A percentile compares a stretch with the other conserved stretches of the same genome.
phyloP scores from a whole-genome alignment of 2,329 filamentous ascomycete genomes.

The Paraphaeosphaeria minitans region DNA sequence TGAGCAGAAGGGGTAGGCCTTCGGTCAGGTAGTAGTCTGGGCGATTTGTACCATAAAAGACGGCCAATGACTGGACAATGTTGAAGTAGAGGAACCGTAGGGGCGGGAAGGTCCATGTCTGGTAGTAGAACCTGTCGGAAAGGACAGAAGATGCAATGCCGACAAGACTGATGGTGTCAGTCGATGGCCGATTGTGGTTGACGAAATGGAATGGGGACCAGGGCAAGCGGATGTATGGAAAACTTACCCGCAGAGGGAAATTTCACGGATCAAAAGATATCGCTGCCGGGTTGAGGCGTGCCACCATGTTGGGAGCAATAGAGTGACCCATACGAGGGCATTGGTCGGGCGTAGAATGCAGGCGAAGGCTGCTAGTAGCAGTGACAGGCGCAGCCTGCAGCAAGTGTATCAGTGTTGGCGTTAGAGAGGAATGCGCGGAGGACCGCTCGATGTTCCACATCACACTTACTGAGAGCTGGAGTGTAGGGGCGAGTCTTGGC shows the following conservation, averaged over 20 bases:
- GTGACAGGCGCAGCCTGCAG: conserved; percentile 57
- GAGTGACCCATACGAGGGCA: conserved; percentile 76
- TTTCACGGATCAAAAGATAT: conserved; percentile 65
- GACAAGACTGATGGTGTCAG: conserved; percentile 50
- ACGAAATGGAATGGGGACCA: conserved; percentile 11
- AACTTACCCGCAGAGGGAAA: conserved; percentile 62
- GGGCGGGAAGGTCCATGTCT: conserved; percentile 84
- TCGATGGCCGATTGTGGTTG: conserved; percentile 19
- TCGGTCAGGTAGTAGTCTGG: conserved; percentile 94
- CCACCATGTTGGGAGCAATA: conserved; percentile 62
- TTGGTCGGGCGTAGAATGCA: conserved; percentile 91
- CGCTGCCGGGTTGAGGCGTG: conserved; percentile 52
- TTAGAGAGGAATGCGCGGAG: conserved; percentile 15
- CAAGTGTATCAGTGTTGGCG: conserved; percentile 29
- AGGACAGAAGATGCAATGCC: conserved; percentile 68
- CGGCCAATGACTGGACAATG: conserved; percentile 80
- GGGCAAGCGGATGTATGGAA: conserved; percentile 14
- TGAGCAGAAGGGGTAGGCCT: conserved; percentile 84
- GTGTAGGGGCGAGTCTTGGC: conserved; percentile 37
- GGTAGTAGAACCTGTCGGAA: conserved; percentile 80
- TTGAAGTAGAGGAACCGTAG: conserved; percentile 91
- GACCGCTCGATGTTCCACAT: conserved; percentile 11
- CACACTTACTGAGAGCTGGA: conserved; percentile 35
- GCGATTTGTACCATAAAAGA: conserved; percentile 90
- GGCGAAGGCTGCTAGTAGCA: conserved; percentile 78